A percentile compares a stretch with the other conserved stretches of the same genome.
Evolutionary conservation across 495 filamentous ascomycete species (phyloP).

Genomic region (Delitschia confertaspora): DNA sequence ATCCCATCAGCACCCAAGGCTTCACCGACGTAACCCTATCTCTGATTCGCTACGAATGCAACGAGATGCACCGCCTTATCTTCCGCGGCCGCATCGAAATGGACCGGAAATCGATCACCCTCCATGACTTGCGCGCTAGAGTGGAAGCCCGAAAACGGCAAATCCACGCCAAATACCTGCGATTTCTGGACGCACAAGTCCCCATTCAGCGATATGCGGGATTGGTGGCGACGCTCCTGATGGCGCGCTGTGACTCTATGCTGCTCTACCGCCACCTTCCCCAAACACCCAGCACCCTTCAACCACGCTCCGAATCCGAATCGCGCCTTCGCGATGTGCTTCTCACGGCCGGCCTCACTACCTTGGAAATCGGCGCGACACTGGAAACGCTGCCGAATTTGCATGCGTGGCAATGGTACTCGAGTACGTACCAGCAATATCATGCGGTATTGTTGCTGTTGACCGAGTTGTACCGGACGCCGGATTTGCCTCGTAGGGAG

Average conservation of each 20-base stretch:
- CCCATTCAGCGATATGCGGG: slow-evolving; percentile 27
- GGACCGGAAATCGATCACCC: slow-evolving; percentile 21
- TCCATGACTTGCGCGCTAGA: slow-evolving; percentile 17
- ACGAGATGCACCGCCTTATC: slow-evolving; percentile 26
- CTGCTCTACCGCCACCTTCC: slow-evolving; percentile 28
- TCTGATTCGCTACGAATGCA: slow-evolving; percentile 28
- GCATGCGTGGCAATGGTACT: slow-evolving; percentile 28
- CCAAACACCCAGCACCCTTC: slow-evolving; percentile 17
- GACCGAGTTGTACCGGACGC: slow-evolving; percentile 25
- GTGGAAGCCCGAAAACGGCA: slow-evolving; percentile 23
- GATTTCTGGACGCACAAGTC: slow-evolving; percentile 18
- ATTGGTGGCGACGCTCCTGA: slow-evolving; percentile 22
- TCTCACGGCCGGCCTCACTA: slow-evolving; percentile 21
- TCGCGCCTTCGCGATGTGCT: slow-evolving; percentile 23
- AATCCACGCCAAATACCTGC: slow-evolving; percentile 23
- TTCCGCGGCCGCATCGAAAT: slow-evolving; percentile 27
- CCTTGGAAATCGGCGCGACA: slow-evolving; percentile 26
- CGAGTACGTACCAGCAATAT: slow-evolving; percentile 29
- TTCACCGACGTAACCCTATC: slow-evolving; percentile 26
- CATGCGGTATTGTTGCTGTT: slow-evolving; percentile 24
- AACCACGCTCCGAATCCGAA: slow-evolving; percentile 25
- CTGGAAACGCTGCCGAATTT: slow-evolving; percentile 27
- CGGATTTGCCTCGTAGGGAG: slow-evolving; percentile 21
- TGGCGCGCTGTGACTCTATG: slow-evolving; percentile 27
- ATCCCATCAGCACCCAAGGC: slow-evolving; percentile 19